Conservation (phyloP, 257 asterid species). For the Cinchona pubescens region DNA sequence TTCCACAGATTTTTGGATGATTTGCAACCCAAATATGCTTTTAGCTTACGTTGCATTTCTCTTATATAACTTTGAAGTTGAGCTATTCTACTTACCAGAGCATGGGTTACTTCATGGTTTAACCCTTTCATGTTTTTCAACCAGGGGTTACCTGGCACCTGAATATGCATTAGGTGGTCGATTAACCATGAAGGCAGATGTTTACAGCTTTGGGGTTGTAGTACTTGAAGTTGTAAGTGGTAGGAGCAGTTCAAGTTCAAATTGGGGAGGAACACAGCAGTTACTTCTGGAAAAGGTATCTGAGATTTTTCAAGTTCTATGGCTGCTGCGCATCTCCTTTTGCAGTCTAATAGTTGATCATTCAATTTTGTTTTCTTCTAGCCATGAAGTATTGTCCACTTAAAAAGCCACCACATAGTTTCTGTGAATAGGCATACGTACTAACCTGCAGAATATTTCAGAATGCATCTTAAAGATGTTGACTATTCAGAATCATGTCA, state of each 20-base stretch:
- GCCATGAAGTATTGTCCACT: background rate
- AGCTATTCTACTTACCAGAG: conserved; percentile 2
- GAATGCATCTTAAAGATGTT: background rate
- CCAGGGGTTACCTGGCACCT: conserved; percentile 97
- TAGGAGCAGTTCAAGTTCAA: conserved; percentile 54
- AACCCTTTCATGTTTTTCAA: conserved; percentile 34
- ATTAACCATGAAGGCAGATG: conserved; percentile 83
- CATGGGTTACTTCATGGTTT: conserved; percentile 81
- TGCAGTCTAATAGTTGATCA: background rate
- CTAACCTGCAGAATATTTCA: background rate
- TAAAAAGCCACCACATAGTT: background rate
- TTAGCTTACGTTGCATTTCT: background rate
- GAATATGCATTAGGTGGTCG: conserved; percentile 94
- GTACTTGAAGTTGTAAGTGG: conserved; percentile 78
- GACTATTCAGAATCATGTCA: background rate
- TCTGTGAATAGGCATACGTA: background rate
- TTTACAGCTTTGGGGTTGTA: conserved; percentile 82
- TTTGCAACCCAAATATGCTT: background rate
- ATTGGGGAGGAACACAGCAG: conserved; percentile 54
- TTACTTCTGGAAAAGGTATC: conserved; percentile 81
- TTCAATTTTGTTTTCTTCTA: background rate
- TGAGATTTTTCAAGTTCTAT: conserved; percentile 23
- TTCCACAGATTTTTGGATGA: background rate
- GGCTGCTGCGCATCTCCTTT: conserved; percentile 7
- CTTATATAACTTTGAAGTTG: conserved; percentile 3